Evolutionary conservation across 768 basidiomycete genomes (phyloP), one percentile per base, ranked within the genome.

Genomic region (Suillus tomentosus): DNA sequence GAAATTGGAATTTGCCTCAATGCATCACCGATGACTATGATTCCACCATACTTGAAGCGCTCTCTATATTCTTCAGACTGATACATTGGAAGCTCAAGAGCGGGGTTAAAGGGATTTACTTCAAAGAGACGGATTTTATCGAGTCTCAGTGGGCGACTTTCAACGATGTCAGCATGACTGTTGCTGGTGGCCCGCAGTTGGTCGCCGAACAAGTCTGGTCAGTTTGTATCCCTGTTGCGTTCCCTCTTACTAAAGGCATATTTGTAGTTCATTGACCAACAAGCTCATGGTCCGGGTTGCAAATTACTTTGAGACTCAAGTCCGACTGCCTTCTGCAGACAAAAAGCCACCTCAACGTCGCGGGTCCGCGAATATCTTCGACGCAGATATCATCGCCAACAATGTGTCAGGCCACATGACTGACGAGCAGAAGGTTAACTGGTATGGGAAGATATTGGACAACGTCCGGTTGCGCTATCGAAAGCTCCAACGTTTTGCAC

Each of bases 81-180:
- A 88, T 99, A 24, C 94, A 96, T 68, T 95, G 91, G 92, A 96
- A 98, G 75, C 82, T 99, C 60, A 96, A 96, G 81, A 91, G 92
- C 67, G 94, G 91, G 22, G 85, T 88, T 64, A 95, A 94, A 74
- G 92, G 91, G 22, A 94, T 96, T 56, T 92, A 96, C 76, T 96
- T 99, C 82, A 95, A 96, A 73, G 97, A 99, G 80, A 97, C 96
- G 0, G 96, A 99, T 74, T 88, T 99, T n/a, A 82, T 99, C 43
- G 96, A 99, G 73, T 89, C 91, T 7, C 95, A 99, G 70, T 96
- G 95, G 92, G 90, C 92, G 22, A 96, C 96, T 24, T 89, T 99
- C 77, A 92, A 92, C 67, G 92, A 93, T 74, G 94, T 96, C 60
- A 95, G 94, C 64, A 81, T 95, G 74, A 92, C 89, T 43, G 90